Evolutionary conservation across 176 grass and related monocot species (phyloP).

Genomic region (Raddia distichophylla): DNA sequence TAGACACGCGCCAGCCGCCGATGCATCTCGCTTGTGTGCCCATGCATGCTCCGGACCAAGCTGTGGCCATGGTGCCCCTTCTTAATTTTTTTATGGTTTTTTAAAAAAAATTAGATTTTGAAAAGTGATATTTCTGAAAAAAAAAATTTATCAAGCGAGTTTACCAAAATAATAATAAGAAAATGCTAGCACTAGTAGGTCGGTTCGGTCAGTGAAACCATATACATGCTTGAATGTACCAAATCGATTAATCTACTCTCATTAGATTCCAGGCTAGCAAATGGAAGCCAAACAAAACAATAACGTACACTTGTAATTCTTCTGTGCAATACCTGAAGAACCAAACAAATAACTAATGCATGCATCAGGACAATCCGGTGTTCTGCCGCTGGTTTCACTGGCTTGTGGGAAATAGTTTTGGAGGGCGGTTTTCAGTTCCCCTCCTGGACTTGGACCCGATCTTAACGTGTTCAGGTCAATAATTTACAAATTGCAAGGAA

Average conservation of each 20-base stretch:
- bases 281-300: conserved; percentile 22
- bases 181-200: too few species aligned
- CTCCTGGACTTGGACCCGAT: conserved; percentile 30
- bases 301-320: neutral
- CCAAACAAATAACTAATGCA: conserved; percentile 36
- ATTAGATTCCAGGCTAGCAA: conserved; percentile 22
- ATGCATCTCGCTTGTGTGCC: too few species aligned
- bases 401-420: conserved; percentile 22
- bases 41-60: too few species aligned
- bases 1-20: too few species aligned
- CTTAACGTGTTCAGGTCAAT: conserved; percentile 38
- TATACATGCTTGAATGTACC: too few species aligned
- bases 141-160: too few species aligned
- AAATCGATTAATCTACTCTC: neutral
- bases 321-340: conserved; percentile 39
- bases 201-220: too few species aligned
- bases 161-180: too few species aligned
- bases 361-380: conserved; percentile 42
- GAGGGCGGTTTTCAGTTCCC: conserved; percentile 46
- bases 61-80: too few species aligned
- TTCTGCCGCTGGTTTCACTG: conserved; percentile 61
- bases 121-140: too few species aligned
- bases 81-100: too few species aligned
- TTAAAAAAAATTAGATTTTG: too few species aligned
- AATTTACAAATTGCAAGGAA: conserved; percentile 40